Conservation (phyloP, 306 rosid genomes). For the Inga laurina region DNA sequence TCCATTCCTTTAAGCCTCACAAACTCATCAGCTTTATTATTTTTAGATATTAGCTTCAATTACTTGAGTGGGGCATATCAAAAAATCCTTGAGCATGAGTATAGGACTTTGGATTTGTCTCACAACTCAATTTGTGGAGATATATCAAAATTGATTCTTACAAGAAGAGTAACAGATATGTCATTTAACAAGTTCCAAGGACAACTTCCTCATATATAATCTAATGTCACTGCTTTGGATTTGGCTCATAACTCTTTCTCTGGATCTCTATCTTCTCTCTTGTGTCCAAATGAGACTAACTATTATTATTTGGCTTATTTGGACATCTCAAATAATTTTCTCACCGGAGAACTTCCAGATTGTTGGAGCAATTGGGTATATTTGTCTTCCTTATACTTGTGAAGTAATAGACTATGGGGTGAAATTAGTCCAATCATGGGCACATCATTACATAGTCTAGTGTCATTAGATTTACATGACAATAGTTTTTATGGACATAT, state of each 20-base stretch:
- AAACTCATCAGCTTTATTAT: neutral
- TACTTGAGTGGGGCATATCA: neutral
- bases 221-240: neutral
- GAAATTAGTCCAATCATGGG: neutral
- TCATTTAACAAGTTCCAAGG: neutral
- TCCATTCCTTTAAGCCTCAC: neutral
- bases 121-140: neutral
- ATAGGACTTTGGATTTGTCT: neutral
- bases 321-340: neutral
- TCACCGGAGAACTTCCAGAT: neutral
- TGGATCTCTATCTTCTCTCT: neutral
- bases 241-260: neutral
- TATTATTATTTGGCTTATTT: neutral
- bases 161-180: neutral
- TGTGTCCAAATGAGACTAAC: neutral
- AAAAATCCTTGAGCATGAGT: neutral
- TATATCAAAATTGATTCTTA: neutral
- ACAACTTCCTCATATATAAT: neutral
- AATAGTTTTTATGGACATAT: neutral
- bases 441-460: neutral
- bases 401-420: neutral
- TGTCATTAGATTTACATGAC: neutral
- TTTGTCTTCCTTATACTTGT: neutral
- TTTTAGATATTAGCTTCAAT: neutral
- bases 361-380: neutral